Evolutionary conservation across 2,329 filamentous ascomycete genomes (phyloP), one percentile per base, ranked within the genome.

Genomic region (Monilinia polystroma): DNA sequence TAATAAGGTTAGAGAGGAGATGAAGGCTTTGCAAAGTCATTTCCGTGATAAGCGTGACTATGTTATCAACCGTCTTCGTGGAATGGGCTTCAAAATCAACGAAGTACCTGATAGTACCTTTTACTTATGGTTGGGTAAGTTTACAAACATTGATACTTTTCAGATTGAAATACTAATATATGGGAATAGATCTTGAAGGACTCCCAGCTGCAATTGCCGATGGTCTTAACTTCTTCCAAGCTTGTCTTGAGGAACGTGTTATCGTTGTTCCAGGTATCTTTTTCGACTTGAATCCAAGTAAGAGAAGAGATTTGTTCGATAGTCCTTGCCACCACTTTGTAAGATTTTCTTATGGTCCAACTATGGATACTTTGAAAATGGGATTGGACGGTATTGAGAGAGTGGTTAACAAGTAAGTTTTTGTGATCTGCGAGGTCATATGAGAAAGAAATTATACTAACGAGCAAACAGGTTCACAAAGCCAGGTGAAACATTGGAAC

Each of bases 241-340:
- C 93, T 41, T 95, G 95, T 76, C 82, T 98, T 55, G 87, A 91
- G 75, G 93, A 97, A 82, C 96, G 96, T 84, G 92, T 96, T 72
- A 97, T 97, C 75, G 93, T 97, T 23, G 94, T 98, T 5, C 94
- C 94, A 0, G 94, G 94, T 68, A 98, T 98, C 78, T 98, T 98
- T 85, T 98, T 98, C 78, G 94, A 98, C 75, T 80, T 98, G 71
- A 98, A 98, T 81, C 94, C 94, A 4, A 90, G 90, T 47, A 90
- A 92, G 78, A 85, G 94, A 71, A 85, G 94, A 77, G 94, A 98
- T 78, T 79, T 98, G 72, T 98, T 98, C 72, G 94, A 98, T 80
- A 92, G 87, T 72, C 94, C 94, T 68, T 97, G 94, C 80, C 94
- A 98, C 80, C 90, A 95, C 80, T 96, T 94, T 77, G 90, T 96